These are phyloP conservation scores for Leccinum fuscescens DNA, from an alignment of 1,284 basidiomycete genomes.

Conservation along the genomic window DNA sequence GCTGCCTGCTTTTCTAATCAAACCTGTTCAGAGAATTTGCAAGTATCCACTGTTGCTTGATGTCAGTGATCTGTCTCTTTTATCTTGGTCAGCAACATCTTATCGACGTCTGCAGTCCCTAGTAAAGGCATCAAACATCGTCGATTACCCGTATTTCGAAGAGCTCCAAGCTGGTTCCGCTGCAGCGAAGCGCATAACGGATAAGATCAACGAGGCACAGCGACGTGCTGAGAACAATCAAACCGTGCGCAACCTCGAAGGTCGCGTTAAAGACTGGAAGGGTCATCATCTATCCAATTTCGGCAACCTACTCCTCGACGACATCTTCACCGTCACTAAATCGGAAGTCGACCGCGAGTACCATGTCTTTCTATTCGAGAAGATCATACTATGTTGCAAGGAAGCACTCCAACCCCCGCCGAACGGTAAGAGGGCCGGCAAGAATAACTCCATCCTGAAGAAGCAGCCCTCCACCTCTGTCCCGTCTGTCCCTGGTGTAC, in stretches of 20 bases:
- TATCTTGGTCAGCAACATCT: neutral
- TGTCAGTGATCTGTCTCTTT: constrained; percentile 42
- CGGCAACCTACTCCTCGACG: constrained; percentile 89
- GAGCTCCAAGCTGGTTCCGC: constrained; percentile 85
- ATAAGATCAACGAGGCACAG: constrained; percentile 95
- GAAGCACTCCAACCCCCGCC: constrained; percentile 50
- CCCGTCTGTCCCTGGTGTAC: constrained; percentile 46
- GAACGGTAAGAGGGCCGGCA: constrained; percentile 59
- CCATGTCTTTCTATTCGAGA: constrained; percentile 98
- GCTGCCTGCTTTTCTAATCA: constrained; percentile 88
- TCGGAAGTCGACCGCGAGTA: constrained; percentile 97
- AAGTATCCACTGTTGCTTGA: constrained; percentile 37
- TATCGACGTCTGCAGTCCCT: constrained; percentile 48
- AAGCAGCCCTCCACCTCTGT: constrained; percentile 54
- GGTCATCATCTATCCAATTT: constrained; percentile 95
- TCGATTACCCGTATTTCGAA: constrained; percentile 70
- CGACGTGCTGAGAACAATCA: constrained; percentile 83
- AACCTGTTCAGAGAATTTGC: constrained; percentile 88
- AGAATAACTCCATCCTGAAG: constrained; percentile 77
- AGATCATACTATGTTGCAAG: constrained; percentile 99
- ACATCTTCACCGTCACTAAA: constrained; percentile 95
- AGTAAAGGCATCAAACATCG: constrained; percentile 68
- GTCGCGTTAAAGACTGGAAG: constrained; percentile 98
- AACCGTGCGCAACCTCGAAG: constrained; percentile 87
- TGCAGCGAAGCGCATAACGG: constrained; percentile 90